Conservation (phyloP, 352 stramenopile species). For the Plasmopara halstedii region DNA sequence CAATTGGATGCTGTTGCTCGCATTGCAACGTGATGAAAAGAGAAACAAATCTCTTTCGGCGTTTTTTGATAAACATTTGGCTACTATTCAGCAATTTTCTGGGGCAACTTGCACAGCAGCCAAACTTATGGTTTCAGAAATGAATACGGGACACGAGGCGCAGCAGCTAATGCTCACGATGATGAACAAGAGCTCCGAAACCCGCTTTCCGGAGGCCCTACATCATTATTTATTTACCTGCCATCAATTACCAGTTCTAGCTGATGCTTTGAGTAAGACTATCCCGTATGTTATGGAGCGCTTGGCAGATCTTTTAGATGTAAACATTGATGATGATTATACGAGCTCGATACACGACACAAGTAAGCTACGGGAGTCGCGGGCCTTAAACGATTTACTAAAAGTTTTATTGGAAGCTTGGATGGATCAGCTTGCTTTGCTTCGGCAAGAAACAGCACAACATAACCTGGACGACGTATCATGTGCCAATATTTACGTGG, state of each 20-base stretch:
- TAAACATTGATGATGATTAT: conserved; percentile 18
- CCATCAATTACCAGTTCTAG: conserved; percentile 15
- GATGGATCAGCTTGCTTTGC: conserved; percentile 29
- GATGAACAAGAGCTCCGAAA: conserved; percentile 14
- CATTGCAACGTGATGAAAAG: conserved; percentile 3
- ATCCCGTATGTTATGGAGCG: conserved; percentile 27
- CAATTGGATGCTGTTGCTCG: conserved; percentile 37
- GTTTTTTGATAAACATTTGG: conserved; percentile 23
- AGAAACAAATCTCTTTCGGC: conserved; percentile 9
- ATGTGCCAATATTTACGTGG: conserved; percentile 28
- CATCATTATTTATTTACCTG: conserved; percentile 33
- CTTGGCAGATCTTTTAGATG: conserved; percentile 16
- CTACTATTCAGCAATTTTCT: conserved; percentile 16
- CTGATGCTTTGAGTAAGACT: conserved; percentile 18
- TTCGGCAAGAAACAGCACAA: background rate
- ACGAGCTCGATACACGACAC: conserved; percentile 15
- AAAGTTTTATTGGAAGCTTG: conserved; percentile 26
- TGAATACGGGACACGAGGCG: conserved; percentile 5
- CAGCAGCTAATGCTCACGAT: conserved; percentile 23
- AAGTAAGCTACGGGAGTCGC: conserved; percentile 26
- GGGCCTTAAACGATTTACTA: conserved; percentile 26
- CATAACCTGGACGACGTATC: background rate
- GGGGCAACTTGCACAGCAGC: conserved; percentile 21
- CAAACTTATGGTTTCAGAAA: conserved; percentile 12
- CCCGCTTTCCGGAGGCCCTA: conserved; percentile 20